Conservation (phyloP, 345 rosid species). For the Streptanthus diversifolius region DNA sequence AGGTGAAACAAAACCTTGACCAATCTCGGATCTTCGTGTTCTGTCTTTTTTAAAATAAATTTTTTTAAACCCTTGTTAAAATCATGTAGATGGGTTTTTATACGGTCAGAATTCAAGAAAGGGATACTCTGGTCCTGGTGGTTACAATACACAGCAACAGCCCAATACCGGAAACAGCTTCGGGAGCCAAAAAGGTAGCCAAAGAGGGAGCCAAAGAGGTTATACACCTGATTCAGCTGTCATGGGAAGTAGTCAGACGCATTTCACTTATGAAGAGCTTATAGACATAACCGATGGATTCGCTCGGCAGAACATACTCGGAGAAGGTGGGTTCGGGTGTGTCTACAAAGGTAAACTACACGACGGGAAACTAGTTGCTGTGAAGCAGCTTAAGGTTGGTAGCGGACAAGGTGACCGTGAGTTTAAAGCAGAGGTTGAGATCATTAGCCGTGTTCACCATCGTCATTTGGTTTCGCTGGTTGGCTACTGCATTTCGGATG, state of each 20-base stretch:
- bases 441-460: slow-evolving; percentile 93
- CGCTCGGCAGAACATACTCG: slow-evolving; percentile 60
- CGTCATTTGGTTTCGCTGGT: slow-evolving; percentile 90
- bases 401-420: slow-evolving; percentile 99
- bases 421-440: slow-evolving; percentile 93
- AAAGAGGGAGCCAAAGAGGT: slow-evolving; percentile 11
- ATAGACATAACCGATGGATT: slow-evolving; percentile 84
- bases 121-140: slow-evolving; percentile 38
- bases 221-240: slow-evolving; percentile 45
- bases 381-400: slow-evolving; percentile 90
- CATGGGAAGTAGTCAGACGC: slow-evolving; percentile 46
- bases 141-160: slow-evolving; percentile 43
- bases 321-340: slow-evolving; percentile 97
- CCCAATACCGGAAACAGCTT: slow-evolving; percentile 39
- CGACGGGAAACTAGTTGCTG: slow-evolving; percentile 67
- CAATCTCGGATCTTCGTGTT: not conserved
- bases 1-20: slow-evolving; percentile 38
- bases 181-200: slow-evolving; percentile 44
- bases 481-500: slow-evolving; percentile 69
- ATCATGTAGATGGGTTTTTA: slow-evolving; percentile 50
- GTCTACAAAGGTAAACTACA: slow-evolving; percentile 62
- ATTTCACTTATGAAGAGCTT: slow-evolving; percentile 69
- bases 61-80: not conserved
- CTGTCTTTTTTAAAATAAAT: not conserved
- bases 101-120: slow-evolving; percentile 40